Base-by-base conservation (phyloP, 192 early-diverging fungal genomes). In the Phlyctochytrium planicorne region DNA sequence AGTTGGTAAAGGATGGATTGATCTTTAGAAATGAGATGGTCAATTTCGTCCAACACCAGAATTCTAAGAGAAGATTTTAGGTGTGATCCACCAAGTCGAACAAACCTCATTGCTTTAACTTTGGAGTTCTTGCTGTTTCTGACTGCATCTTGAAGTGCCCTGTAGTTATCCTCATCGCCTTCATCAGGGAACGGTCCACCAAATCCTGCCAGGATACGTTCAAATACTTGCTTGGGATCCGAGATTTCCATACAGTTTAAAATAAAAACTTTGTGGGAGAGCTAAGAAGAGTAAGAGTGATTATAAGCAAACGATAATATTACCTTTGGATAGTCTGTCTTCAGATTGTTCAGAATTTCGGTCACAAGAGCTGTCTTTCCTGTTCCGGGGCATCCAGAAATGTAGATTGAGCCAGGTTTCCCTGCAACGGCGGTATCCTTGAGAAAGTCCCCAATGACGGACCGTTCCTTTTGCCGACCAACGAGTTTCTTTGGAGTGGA, bases 11-110 rank as follows among this genome's bases (percentile, higher is more conserved):
- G 77, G 0, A 94, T 87, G 3, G 91, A 85, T 75, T 94, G 88
- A 61, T 93, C 84, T 68, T 79, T 83, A 20, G 91, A 90, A 30
- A 93, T 57, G 31, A 98, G 80, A 14, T 89, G 85, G 71, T 98
- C 95, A 56, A 98, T 91, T 75, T 98, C 96, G 74, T 98, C 96
- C 17, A 98, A 79, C 3, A 98, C 79, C 1, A 94, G 82, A 23
- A 92, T 82, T 62, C 89, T 91, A 53, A 32, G 6, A 23, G 24
- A 20, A 24, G 47, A 61, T 34, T 34, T 59, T 47, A 27, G 14
- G 63, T n/a, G 63, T 29, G 34, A 30, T 47, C 31, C 27, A 56
- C 33, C 31, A 2, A 60, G 59, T 60, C 1, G 23, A 10, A 47
- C 27, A 6, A 16, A 57, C 4, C 25, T 24, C 6, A 14, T 34